A percentile compares a stretch with the other conserved stretches of the same genome.
phyloP scores from a whole-genome alignment of 371 early-diverging fungal genomes.

The Chytridium lagenaria region DNA sequence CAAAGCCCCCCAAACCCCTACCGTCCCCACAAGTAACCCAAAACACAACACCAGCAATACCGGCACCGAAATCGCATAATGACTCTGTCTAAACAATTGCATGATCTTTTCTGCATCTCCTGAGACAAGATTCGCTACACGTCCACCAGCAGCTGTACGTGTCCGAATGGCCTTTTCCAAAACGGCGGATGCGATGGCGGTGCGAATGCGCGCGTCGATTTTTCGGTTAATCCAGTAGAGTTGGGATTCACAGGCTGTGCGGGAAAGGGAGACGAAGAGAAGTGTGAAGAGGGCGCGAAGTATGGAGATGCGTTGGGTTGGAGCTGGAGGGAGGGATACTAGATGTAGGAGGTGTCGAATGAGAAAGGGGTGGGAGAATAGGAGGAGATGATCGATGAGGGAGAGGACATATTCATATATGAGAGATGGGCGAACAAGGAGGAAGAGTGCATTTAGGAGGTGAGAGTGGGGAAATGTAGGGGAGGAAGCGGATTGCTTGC shows the following conservation, averaged over 20 bases:
- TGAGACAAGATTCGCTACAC: slow-evolving; percentile 46
- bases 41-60: slow-evolving; percentile 30
- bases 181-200: slow-evolving; percentile 43
- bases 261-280: slow-evolving; percentile 33
- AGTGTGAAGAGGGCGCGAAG: slow-evolving; percentile 46
- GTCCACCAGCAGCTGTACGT: slow-evolving; percentile 22
- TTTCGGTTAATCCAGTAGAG: slow-evolving; percentile 50
- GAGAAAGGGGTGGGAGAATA: slow-evolving; percentile 49
- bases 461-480: not conserved
- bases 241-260: slow-evolving; percentile 48
- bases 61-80: slow-evolving; percentile 36
- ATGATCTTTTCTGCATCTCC: slow-evolving; percentile 36
- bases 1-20: slow-evolving; percentile 42
- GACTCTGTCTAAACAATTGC: slow-evolving; percentile 35
- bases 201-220: slow-evolving; percentile 43
- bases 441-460: slow-evolving; percentile 19
- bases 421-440: slow-evolving; percentile 25
- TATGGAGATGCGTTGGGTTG: too few species aligned
- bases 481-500: not conserved
- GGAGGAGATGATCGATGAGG: slow-evolving; percentile 37
- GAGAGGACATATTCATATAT: slow-evolving; percentile 31
- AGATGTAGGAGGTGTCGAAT: slow-evolving; percentile 40
- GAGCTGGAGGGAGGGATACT: slow-evolving; percentile 34
- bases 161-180: slow-evolving; percentile 46
- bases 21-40: slow-evolving; percentile 15